Base-by-base conservation (phyloP, 192 early-diverging fungal species). In the Backusella parvicylindrica region DNA sequence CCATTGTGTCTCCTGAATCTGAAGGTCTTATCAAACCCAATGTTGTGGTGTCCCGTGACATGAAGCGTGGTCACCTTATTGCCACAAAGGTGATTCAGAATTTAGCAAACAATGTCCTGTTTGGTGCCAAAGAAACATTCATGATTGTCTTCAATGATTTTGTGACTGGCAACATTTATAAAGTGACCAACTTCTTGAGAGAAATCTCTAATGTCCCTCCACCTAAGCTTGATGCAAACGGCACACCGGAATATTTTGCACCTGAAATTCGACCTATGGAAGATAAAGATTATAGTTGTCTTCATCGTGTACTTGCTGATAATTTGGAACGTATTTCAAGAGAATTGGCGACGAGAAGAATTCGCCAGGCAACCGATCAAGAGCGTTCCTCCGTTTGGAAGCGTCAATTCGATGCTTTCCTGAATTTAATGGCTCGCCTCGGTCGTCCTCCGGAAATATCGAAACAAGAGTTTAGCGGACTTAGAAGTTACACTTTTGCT, bases 61-160 rank as follows among this genome's bases (percentile, higher is more conserved):
- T 97, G 50, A 88, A 93, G 23, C 91, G 97, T 70, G 96, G 97
- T 43, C 82, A 97, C 53, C 80, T 99, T 49, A 83, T 98, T 36
- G 92, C 92, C 47, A 97, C 96, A 23, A 99, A 98, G 79, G 94
- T 98, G 15, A 96, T 98, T 66, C 97, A 98, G 71, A 98, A 98
- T 75, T 77, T 99, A 60, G 96, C 97, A 30, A 99, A 99, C 78
- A 94, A 97, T 75, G 93, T 98, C 16, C 84, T 95, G 38, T 99
- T 99, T 83, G 96, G 96, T 66, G 87, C 88, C 71, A 99, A 99
- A 82, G 97, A 99, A 86, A 88, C 89, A 1, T 99, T 91, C 80
- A 98, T 99, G 97, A 89, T 88, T 32, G 89, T 90, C 13, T 86
- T 97, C n/a, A 98, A 99, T 81, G 90, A 91, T 36, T 93, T 98